These are phyloP conservation scores for Ochromonadaceae sp. DNA, from an alignment of 352 stramenopile genomes.

Conservation along the genomic window DNA sequence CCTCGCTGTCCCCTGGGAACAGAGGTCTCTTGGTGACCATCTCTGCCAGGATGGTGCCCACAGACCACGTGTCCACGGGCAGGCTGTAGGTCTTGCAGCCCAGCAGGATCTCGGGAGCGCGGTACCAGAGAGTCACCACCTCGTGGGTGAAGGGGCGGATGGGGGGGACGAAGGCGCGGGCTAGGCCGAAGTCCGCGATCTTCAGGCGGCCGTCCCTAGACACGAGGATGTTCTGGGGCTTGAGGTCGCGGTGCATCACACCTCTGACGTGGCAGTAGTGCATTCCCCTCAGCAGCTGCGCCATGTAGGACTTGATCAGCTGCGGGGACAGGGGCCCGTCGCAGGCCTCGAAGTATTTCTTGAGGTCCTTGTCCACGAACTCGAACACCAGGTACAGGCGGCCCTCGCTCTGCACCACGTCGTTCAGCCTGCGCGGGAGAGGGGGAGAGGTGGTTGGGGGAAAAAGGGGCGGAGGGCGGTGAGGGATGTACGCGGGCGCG, in stretches of 20 bases:
- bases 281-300: slow-evolving; percentile 53
- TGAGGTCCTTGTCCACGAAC: slow-evolving; percentile 96
- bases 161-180: slow-evolving; percentile 84
- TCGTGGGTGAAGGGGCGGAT: slow-evolving; percentile 95
- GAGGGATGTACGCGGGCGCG: too few species aligned
- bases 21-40: slow-evolving; percentile 66
- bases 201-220: slow-evolving; percentile 80
- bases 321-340: slow-evolving; percentile 46
- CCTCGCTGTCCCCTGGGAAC: slow-evolving; percentile 86
- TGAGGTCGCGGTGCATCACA: slow-evolving; percentile 82
- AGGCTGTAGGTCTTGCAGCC: slow-evolving; percentile 72
- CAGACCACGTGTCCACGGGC: slow-evolving; percentile 61
- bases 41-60: slow-evolving; percentile 66
- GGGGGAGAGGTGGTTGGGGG: neutral
- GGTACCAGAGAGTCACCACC: slow-evolving; percentile 97
- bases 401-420: slow-evolving; percentile 56
- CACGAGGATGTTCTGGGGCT: slow-evolving; percentile 94
- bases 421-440: slow-evolving; percentile 34
- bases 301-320: slow-evolving; percentile 65
- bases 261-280: slow-evolving; percentile 63
- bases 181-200: slow-evolving; percentile 95
- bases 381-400: slow-evolving; percentile 97
- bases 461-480: too few species aligned
- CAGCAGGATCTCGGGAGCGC: slow-evolving; percentile 91
- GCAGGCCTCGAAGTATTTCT: slow-evolving; percentile 68